A percentile compares a stretch with the other conserved stretches of the same genome.
Evolutionary conservation across 305 asterid genomes (phyloP).

Genomic region (Nicotiana rustica): DNA sequence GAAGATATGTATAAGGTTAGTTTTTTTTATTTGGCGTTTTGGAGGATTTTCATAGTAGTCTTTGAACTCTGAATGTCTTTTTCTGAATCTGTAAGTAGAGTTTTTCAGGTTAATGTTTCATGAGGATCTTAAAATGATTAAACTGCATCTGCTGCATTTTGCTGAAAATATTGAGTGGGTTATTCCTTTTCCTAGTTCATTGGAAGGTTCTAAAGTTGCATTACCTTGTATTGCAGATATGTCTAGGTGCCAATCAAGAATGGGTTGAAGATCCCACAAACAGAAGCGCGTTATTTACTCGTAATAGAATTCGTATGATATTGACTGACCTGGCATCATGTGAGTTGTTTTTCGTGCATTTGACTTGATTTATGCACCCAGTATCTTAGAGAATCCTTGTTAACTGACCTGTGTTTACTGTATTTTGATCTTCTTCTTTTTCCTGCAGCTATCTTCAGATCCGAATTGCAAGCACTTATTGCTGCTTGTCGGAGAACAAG

Average conservation of each 20-base stretch:
- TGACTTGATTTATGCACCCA: not conserved
- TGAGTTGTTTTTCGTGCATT: constrained; percentile 49
- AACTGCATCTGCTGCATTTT: constrained; percentile 24
- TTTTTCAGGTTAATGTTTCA: constrained; percentile 3
- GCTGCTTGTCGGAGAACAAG: constrained; percentile 80
- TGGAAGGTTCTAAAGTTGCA: constrained; percentile 22
- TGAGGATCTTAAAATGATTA: constrained; percentile 6
- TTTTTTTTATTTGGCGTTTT: constrained; percentile 30
- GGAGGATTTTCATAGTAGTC: constrained; percentile 24
- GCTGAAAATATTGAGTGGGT: not conserved
- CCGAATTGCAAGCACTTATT: constrained; percentile 76
- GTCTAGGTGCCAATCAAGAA: constrained; percentile 66
- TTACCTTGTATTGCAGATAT: constrained; percentile 64
- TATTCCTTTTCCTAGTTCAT: constrained; percentile 24
- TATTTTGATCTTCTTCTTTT: constrained; percentile 12
- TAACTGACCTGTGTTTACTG: not conserved
- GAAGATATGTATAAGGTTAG: constrained; percentile 89
- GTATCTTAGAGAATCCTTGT: not conserved
- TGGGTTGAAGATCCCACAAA: constrained; percentile 99
- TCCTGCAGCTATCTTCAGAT: constrained; percentile 66
- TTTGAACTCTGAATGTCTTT: constrained; percentile 23
- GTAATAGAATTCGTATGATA: constrained; percentile 89
- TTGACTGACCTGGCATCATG: constrained; percentile 62
- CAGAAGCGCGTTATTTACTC: constrained; percentile 69
- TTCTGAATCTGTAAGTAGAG: not conserved